Evolutionary conservation across 1,139 yeast species (phyloP).

Genomic region (Debaryomyces sp.): DNA sequence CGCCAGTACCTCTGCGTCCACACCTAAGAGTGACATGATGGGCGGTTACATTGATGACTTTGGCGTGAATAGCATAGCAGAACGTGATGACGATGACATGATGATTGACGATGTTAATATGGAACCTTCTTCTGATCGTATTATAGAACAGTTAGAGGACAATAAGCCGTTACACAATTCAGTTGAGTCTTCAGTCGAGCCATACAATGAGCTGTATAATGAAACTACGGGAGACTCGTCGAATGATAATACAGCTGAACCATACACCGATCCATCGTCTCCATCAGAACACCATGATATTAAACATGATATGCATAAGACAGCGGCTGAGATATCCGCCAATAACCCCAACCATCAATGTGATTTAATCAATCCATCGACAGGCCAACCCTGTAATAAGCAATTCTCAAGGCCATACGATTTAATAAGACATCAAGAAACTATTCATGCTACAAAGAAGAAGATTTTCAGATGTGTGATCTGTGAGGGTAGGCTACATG

Average conservation of each 20-base stretch:
- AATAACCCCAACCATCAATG: conserved; percentile 44
- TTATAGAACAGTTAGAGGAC: conserved; percentile 1
- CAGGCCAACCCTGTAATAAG: conserved; percentile 46
- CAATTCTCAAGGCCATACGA: conserved; percentile 53
- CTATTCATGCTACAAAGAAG: conserved; percentile 52
- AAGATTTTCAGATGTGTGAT: conserved; percentile 52
- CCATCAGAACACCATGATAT: conserved; percentile 2
- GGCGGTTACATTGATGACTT: conserved; percentile 14
- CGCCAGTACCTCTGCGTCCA: conserved; percentile 6
- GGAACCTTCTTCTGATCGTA: conserved; percentile 7
- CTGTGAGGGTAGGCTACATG: conserved; percentile 51
- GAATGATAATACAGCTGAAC: background rate
- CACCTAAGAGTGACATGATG: conserved; percentile 8
- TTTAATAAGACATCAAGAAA: conserved; percentile 52
- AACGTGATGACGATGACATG: conserved; percentile 13
- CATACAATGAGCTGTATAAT: background rate
- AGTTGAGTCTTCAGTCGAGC: conserved; percentile 2
- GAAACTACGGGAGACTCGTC: background rate
- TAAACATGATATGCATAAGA: conserved; percentile 10
- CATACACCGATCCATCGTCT: conserved; percentile 4
- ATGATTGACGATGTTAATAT: conserved; percentile 11
- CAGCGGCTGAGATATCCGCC: conserved; percentile 28
- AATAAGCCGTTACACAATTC: conserved; percentile 5
- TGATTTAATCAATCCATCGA: conserved; percentile 59
- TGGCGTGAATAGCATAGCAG: conserved; percentile 9